These are phyloP conservation scores for Penicillium psychrosexuale DNA, from an alignment of 2,329 filamentous ascomycete species.

Conservation along the genomic window DNA sequence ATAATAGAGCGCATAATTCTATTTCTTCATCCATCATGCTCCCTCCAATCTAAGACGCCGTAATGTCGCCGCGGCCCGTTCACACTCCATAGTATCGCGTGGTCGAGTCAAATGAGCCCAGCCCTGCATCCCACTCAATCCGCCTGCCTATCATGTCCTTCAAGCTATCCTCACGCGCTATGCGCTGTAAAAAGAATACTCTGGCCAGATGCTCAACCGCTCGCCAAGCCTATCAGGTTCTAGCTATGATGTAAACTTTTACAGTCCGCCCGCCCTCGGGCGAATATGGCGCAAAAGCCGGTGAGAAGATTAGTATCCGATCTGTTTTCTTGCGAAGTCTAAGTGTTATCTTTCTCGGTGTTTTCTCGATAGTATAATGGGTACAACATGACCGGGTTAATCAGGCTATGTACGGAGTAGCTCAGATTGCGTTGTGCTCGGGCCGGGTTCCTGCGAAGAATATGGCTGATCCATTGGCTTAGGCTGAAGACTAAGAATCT, in stretches of 20 bases:
- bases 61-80: neutral
- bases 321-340: conserved; percentile 15
- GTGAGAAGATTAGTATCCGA: conserved; percentile 4
- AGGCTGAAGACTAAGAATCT: neutral
- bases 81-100: conserved; percentile 17
- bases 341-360: neutral
- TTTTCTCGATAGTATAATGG: neutral
- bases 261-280: neutral
- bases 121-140: conserved; percentile 6
- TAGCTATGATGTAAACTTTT: neutral
- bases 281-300: neutral
- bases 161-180: conserved; percentile 18
- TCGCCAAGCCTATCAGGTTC: conserved; percentile 7
- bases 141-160: conserved; percentile 2
- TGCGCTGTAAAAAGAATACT: conserved; percentile 8
- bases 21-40: neutral
- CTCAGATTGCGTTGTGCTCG: conserved; percentile 7
- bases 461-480: neutral
- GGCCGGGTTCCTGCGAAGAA: conserved; percentile 8
- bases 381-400: neutral
- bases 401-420: neutral
- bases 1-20: neutral
- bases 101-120: conserved; percentile 22
- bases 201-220: conserved; percentile 12
- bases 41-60: conserved; percentile 11